Conservation (phyloP, 768 basidiomycete species). For the Lentinus brumalis region DNA sequence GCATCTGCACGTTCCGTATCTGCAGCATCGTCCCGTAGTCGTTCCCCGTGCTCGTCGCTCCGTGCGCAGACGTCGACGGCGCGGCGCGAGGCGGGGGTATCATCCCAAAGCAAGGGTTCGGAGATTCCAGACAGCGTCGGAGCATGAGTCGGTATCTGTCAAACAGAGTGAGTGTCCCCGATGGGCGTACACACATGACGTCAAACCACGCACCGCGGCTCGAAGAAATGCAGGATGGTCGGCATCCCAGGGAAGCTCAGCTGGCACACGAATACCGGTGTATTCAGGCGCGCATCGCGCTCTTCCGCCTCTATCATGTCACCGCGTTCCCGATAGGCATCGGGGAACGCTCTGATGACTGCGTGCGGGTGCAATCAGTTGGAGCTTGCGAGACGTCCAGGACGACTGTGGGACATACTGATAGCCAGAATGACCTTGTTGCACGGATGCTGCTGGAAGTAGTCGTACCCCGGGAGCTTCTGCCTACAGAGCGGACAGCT, state of each 20-base stretch:
- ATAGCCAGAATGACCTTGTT: slow-evolving; percentile 75
- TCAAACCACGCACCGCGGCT: slow-evolving; percentile 60
- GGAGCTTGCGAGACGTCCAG: slow-evolving; percentile 9
- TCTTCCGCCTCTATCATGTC: slow-evolving; percentile 73
- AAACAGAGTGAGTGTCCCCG: background rate
- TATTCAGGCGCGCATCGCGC: slow-evolving; percentile 76
- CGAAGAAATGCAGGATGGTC: slow-evolving; percentile 89
- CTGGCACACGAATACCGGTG: slow-evolving; percentile 89
- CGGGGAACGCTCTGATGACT: slow-evolving; percentile 74
- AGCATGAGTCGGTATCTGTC: slow-evolving; percentile 91
- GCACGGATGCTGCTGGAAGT: slow-evolving; percentile 77
- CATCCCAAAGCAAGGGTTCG: slow-evolving; percentile 88
- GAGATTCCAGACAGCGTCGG: slow-evolving; percentile 84
- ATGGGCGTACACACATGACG: background rate
- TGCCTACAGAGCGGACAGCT: slow-evolving; percentile 88
- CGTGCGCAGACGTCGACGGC: slow-evolving; percentile 32
- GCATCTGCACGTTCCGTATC: slow-evolving; percentile 83
- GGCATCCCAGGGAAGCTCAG: slow-evolving; percentile 92
- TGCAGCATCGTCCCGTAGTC: slow-evolving; percentile 95
- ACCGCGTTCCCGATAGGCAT: slow-evolving; percentile 63
- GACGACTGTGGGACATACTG: slow-evolving; percentile 39
- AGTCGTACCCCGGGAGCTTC: slow-evolving; percentile 70
- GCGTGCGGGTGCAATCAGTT: slow-evolving; percentile 2
- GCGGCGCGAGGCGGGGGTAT: slow-evolving; percentile 66
- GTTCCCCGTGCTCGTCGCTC: slow-evolving; percentile 47